Percentiles rank a stretch among this genome's conserved stretches.
Conservation (phyloP, 805 yeast species). For the Kregervanrija pseudodelftensis region DNA sequence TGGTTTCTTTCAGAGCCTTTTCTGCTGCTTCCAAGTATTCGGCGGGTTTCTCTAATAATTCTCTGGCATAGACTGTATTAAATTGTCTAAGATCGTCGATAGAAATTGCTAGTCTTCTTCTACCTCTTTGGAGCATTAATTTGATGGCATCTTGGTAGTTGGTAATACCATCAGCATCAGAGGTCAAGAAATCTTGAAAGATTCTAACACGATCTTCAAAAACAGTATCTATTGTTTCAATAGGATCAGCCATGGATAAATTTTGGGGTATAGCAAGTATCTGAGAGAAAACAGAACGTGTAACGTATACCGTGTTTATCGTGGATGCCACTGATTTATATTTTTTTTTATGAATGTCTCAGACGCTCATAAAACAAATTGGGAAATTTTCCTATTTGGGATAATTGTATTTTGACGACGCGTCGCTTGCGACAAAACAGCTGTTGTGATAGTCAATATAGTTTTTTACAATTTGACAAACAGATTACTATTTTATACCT, state of each 20-base stretch:
- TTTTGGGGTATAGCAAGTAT: no score
- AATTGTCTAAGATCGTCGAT: constrained; percentile 85
- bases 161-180: constrained; percentile 40
- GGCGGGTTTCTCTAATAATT: constrained; percentile 69
- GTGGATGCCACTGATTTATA: no score
- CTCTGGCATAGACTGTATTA: constrained; percentile 66
- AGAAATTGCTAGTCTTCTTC: constrained; percentile 62
- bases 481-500: no score
- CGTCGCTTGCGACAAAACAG: no score
- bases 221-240: constrained; percentile 27
- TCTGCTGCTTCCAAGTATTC: constrained; percentile 87
- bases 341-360: no score
- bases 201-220: constrained; percentile 81
- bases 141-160: constrained; percentile 66
- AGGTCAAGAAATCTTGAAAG: constrained; percentile 76
- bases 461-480: no score
- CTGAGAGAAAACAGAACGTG: no score
- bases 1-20: constrained; percentile 75
- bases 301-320: no score
- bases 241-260: constrained; percentile 18
- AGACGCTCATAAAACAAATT: no score
- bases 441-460: no score
- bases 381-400: no score
- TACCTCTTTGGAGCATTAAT: constrained; percentile 61
- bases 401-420: no score